These are phyloP conservation scores for Phytopythium vexans DNA, from an alignment of 352 stramenopile genomes.

Conservation along the genomic window DNA sequence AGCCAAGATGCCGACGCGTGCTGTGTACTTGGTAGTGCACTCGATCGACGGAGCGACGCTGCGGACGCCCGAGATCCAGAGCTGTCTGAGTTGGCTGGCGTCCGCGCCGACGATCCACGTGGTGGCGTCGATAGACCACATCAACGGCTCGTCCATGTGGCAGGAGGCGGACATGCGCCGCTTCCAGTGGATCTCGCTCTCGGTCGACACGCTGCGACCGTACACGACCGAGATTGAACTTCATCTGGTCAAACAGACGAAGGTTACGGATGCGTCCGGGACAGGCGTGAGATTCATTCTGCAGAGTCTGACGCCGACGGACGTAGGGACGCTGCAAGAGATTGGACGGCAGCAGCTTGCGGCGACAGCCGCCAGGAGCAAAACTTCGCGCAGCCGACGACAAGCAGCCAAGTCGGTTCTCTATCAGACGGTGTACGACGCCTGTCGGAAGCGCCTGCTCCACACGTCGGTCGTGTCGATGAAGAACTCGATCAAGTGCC, in stretches of 20 bases:
- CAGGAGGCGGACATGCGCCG: conserved; percentile 47
- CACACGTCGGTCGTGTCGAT: conserved; percentile 47
- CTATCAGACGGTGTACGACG: conserved; percentile 50
- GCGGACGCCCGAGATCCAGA: conserved; percentile 41
- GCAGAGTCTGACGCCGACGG: conserved; percentile 56
- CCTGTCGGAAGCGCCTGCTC: conserved; percentile 48
- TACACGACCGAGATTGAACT: conserved; percentile 50
- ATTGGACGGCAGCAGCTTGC: conserved; percentile 38
- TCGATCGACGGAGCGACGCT: conserved; percentile 49
- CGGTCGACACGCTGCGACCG: conserved; percentile 34
- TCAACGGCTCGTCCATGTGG: conserved; percentile 53
- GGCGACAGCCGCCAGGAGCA: conserved; percentile 5
- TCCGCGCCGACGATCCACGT: conserved; percentile 37
- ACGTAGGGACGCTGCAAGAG: conserved; percentile 46
- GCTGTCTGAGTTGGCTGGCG: conserved; percentile 48
- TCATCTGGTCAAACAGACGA: conserved; percentile 21
- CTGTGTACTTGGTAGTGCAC: conserved; percentile 45
- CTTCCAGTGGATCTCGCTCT: conserved; percentile 50
- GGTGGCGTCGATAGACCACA: conserved; percentile 50
- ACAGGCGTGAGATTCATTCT: conserved; percentile 61
- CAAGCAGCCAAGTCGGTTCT: conserved; percentile 16
- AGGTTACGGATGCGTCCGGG: conserved; percentile 24
- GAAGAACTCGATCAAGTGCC: conserved; percentile 62
- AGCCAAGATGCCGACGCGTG: conserved; percentile 7
- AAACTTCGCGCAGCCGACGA: not conserved